Base-by-base conservation (phyloP, 2,329 filamentous ascomycete species). In the Trichoderma koningii region DNA sequence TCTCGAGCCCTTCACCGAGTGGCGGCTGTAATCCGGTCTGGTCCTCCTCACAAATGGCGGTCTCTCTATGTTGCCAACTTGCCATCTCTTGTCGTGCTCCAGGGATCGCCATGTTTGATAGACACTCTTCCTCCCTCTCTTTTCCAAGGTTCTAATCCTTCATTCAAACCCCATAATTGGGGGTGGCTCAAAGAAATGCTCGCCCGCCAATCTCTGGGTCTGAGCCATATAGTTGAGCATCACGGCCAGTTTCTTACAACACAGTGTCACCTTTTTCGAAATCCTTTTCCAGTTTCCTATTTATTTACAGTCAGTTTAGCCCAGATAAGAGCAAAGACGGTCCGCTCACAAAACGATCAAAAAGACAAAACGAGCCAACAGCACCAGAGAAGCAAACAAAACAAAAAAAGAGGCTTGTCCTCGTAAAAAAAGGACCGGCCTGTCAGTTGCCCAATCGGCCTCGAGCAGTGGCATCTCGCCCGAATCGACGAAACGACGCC, bases 391-490 rank as follows among this genome's bases (percentile, higher is more conserved):
- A 14, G 3, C 10, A 50, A 12, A 41, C 14, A 3, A 51, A 21
- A 19, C 15, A 10, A 15, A n/a, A 48, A 28, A 44, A n/a, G 9
- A 42, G 42, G 23, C 30, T 30, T 30, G 19, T 5, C 34, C 34
- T 38, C 34, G 34, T 38, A 38, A 14, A 38, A n/a, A 14, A 14
- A 5, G 12, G 12, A 10, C 34, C 34, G 34, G 34, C 34, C 55
- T 61, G 57, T 51, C 57, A 52, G n/a, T 30, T 26, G 48, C 48
- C 57, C 57, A 61, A 61, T 61, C 57, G 47, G 47, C 38, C 57
- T 61, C 23, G 38, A 61, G 23, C 41, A 30, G 48, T 62, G 57
- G 30, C 57, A 62, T 62, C 48, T n/a, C 38, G 48, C 48, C 48
- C 30, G 51, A 50, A 45, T 44, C 41, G 41, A 50, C 47, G 47